phyloP scores from a whole-genome alignment of 306 rosid species.

The Alnus glutinosa region DNA sequence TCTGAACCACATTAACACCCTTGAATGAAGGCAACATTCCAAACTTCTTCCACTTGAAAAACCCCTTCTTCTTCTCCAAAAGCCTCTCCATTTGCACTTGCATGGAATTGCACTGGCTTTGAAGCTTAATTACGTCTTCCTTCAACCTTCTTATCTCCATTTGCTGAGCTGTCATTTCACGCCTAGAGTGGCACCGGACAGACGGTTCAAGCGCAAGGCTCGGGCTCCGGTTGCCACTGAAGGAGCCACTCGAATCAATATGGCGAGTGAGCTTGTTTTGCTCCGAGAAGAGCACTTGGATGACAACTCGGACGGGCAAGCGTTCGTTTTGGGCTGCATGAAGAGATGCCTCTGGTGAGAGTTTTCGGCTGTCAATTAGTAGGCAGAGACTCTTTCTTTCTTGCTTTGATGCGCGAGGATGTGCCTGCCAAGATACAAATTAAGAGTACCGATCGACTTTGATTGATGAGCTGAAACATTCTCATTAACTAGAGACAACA shows the following conservation, averaged over 20 bases:
- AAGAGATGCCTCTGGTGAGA: constrained; percentile 80
- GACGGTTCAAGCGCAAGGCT: constrained; percentile 40
- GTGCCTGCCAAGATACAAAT: constrained; percentile 56
- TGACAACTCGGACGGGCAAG: constrained; percentile 85
- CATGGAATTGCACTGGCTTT: constrained; percentile 63
- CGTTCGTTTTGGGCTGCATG: constrained; percentile 95
- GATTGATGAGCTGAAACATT: background rate
- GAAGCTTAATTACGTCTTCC: constrained; percentile 74
- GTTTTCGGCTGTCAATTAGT: constrained; percentile 77
- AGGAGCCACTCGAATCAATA: constrained; percentile 76
- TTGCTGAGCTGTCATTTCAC: constrained; percentile 64
- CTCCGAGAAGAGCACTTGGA: constrained; percentile 84
- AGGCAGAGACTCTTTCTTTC: constrained; percentile 75
- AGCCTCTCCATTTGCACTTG: constrained; percentile 69
- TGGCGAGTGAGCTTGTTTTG: constrained; percentile 57
- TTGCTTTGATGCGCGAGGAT: constrained; percentile 68
- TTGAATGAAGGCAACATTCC: constrained; percentile 38
- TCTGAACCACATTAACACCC: constrained; percentile 29
- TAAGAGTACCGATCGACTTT: background rate
- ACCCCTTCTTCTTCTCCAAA: constrained; percentile 51
- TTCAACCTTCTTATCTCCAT: constrained; percentile 70
- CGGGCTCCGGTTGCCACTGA: constrained; percentile 62
- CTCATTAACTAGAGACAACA: no score
- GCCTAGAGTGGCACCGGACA: constrained; percentile 56
- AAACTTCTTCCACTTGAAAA: constrained; percentile 76